Evolutionary conservation across 257 asterid genomes (phyloP), one percentile per base, ranked within the genome.

Genomic region (Lycium barbarum): DNA sequence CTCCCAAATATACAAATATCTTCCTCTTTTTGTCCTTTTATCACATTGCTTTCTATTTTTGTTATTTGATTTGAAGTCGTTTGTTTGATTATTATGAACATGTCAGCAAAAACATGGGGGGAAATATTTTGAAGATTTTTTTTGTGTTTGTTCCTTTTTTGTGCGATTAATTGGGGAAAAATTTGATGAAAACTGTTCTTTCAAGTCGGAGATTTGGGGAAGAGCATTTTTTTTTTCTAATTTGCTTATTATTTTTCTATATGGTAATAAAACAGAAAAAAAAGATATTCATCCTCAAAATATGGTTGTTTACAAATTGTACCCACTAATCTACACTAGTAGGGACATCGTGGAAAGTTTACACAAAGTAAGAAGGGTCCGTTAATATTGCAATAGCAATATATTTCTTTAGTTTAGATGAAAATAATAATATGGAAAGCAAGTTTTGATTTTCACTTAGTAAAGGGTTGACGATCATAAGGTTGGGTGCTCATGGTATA

Each of bases 1-100:
- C 33, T 53, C 62, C 5, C 12, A 78, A 33, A 15, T 13, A 15
- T 7, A 4, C 4, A 26, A 76, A 76, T 76, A 78, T 78, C 26
- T 26, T 54, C 33, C 20, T 61, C 40, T 45, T n/a, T 55, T 84
- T 26, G 35, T 73, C 33, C 33, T 26, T 26, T 26, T 26, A 26
- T 26, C 33, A 26, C 33, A 26, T 26, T 26, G 33, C 33, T 49
- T 73, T 26, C 33, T 26, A 83, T 51, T 82, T 40, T 40, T 6
- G 45, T 40, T 40, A 40, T 35, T 82, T 62, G 47, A 47, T 83
- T 78, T 86, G 58, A 84, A 38, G 84, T 86, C 13, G 40, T 83
- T 54, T 79, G 86, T 66, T 35, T 76, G 89, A 88, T 85, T 70
- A 40, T 45, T 55, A 62, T 38, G 86, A 58, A 38, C 84, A 88